Conservation (phyloP, 441 rosid species). For the Populus hybrid region DNA sequence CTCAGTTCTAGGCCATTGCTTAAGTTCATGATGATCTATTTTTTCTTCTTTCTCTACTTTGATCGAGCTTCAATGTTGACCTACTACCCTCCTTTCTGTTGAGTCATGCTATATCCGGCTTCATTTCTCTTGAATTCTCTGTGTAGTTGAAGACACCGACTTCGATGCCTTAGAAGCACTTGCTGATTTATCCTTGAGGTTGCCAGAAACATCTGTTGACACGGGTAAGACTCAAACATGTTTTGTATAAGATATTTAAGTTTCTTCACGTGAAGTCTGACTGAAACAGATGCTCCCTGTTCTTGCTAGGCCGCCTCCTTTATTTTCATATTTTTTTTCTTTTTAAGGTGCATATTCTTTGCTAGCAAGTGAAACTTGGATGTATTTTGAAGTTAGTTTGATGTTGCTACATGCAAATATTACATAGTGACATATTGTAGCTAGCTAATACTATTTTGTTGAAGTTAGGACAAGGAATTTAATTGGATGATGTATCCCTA, state of each 20-base stretch:
- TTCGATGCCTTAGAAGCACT: conserved; percentile 74
- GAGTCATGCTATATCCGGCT: neutral
- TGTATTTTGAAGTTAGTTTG: neutral
- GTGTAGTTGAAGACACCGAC: conserved; percentile 58
- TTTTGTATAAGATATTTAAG: conserved; percentile 10
- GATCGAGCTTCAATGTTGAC: conserved; percentile 13
- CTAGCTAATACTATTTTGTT: neutral
- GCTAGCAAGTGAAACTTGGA: neutral
- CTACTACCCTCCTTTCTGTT: neutral
- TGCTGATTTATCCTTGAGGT: conserved; percentile 86
- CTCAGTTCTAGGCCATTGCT: neutral
- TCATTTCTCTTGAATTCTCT: conserved; percentile 13
- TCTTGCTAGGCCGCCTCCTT: neutral
- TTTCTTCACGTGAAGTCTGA: neutral
- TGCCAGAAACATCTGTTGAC: conserved; percentile 78
- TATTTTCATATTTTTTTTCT: neutral
- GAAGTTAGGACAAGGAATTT: neutral
- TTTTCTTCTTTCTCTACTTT: neutral
- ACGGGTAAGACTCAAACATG: conserved; percentile 52
- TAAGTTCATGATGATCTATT: neutral
- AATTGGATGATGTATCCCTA: neutral
- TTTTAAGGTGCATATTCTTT: neutral
- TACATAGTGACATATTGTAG: neutral
- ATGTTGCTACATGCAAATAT: neutral
- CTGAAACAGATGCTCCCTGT: neutral